phyloP scores from a whole-genome alignment of 2,329 filamentous ascomycete species.

The Cladophialophora chaetospira region DNA sequence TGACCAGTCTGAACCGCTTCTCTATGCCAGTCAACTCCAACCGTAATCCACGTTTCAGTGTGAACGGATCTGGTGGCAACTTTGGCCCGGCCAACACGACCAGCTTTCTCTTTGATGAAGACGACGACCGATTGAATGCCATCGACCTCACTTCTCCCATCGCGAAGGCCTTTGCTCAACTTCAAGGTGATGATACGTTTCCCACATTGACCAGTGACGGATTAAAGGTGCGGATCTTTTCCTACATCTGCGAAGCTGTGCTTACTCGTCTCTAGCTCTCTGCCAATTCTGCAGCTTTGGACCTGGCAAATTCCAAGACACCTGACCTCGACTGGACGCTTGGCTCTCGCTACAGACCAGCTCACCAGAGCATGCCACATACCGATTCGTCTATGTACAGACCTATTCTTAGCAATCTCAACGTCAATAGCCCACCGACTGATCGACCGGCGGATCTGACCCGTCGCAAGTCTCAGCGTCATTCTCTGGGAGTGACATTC shows the following conservation, averaged over 20 bases:
- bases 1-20: conserved; percentile 75
- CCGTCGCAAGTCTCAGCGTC: conserved; percentile 45
- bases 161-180: conserved; percentile 68
- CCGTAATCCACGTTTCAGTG: conserved; percentile 26
- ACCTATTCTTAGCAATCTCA: conserved; percentile 38
- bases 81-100: conserved; percentile 78
- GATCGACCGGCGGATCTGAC: conserved; percentile 37
- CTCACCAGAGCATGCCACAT: conserved; percentile 61
- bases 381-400: conserved; percentile 51
- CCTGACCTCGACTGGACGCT: conserved; percentile 66
- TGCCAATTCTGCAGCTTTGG: conserved; percentile 76
- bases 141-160: conserved; percentile 56
- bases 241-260: neutral
- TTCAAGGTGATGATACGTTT: conserved; percentile 79
- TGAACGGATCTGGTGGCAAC: conserved; percentile 13
- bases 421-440: conserved; percentile 36
- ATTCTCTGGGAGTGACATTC: conserved; percentile 48
- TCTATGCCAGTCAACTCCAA: conserved; percentile 80
- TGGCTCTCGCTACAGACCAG: conserved; percentile 68
- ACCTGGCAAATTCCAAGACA: conserved; percentile 72
- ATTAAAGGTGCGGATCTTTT: conserved; percentile 28
- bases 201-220: conserved; percentile 67
- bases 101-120: conserved; percentile 82
- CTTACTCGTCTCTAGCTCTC: conserved; percentile 62
- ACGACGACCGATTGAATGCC: conserved; percentile 64